Evolutionary conservation across 2,329 filamentous ascomycete genomes (phyloP), one percentile per base, ranked within the genome.

Genomic region (Phyllosticta citribraziliensis): DNA sequence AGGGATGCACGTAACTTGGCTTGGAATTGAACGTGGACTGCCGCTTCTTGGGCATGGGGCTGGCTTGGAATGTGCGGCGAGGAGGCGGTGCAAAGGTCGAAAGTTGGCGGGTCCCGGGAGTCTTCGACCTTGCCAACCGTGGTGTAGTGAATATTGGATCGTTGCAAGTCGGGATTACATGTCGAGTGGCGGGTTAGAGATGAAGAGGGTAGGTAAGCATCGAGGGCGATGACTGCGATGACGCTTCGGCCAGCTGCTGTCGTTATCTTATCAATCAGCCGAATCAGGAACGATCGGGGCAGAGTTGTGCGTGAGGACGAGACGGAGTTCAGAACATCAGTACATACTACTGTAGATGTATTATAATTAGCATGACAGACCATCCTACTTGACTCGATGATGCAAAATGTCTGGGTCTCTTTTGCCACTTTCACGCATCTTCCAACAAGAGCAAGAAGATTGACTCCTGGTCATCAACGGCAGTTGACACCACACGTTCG

Each of bases 21-120:
- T 74, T 71, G 59, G 73, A 73, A 47, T n/a, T 47, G 65, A 77
- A 75, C 62, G 71, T 70, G 52, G 72, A 74, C 17, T 71, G 70
- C 63, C 76, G 74, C 68, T 79, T 79, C 71, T 79, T 80, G 66
- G 78, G 78, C 78, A 80, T 80, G 65, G 35, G 60, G 40, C 40
- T 47, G 40, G 17, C 2, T 17, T n/a, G 14, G 25, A 55, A 60
- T 47, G 55, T 19, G 54, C 24, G 20, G 55, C 52, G 24, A 8
- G 20, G 53, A 52, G 35, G 58, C 20, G 40, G 24, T 25, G 30
- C 52, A 14, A 14, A 33, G 19, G 53, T 14, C 50, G 24, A n/a
- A 52, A 22, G 50, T 22, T 12, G 50, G 22, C 33, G 47, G 8
- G 17, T 47, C 17, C 52, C 27, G 11, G 11, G 24, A 27, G 22